These are phyloP conservation scores for Penicillium janthinellum DNA, from an alignment of 2,329 filamentous ascomycete species.

Conservation along the genomic window DNA sequence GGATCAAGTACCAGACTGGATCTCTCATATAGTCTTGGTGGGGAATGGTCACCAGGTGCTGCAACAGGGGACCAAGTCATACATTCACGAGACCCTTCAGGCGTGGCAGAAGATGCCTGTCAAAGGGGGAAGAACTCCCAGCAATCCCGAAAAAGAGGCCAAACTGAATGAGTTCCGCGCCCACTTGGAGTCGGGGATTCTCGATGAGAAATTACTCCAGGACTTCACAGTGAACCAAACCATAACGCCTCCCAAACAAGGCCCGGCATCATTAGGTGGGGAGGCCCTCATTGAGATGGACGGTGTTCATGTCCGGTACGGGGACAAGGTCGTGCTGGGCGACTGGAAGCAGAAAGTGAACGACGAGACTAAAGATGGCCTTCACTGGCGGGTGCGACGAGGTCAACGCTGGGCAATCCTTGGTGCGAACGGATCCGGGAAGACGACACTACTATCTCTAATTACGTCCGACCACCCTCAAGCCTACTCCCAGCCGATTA, in stretches of 20 bases:
- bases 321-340: slow-evolving; percentile 74
- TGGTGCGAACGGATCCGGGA: slow-evolving; percentile 89
- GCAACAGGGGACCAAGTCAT: slow-evolving; percentile 65
- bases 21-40: slow-evolving; percentile 78
- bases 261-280: slow-evolving; percentile 45
- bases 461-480: slow-evolving; percentile 96
- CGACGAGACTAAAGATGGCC: slow-evolving; percentile 58
- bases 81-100: slow-evolving; percentile 53
- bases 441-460: slow-evolving; percentile 89
- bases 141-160: slow-evolving; percentile 6
- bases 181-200: slow-evolving; percentile 23
- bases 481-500: slow-evolving; percentile 84
- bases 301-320: slow-evolving; percentile 80
- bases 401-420: slow-evolving; percentile 92
- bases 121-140: slow-evolving; percentile 1
- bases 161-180: slow-evolving; percentile 16
- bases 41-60: slow-evolving; percentile 67
- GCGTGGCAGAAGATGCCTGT: slow-evolving; percentile 32
- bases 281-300: slow-evolving; percentile 84
- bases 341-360: slow-evolving; percentile 69
- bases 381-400: slow-evolving; percentile 79
- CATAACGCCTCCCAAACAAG: slow-evolving; percentile 16
- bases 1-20: slow-evolving; percentile 85
- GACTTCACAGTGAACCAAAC: slow-evolving; percentile 26
- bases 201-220: slow-evolving; percentile 30